A percentile compares a stretch with the other conserved stretches of the same genome.
phyloP scores from a whole-genome alignment of 306 rosid genomes.

The Gillenia trifoliata region DNA sequence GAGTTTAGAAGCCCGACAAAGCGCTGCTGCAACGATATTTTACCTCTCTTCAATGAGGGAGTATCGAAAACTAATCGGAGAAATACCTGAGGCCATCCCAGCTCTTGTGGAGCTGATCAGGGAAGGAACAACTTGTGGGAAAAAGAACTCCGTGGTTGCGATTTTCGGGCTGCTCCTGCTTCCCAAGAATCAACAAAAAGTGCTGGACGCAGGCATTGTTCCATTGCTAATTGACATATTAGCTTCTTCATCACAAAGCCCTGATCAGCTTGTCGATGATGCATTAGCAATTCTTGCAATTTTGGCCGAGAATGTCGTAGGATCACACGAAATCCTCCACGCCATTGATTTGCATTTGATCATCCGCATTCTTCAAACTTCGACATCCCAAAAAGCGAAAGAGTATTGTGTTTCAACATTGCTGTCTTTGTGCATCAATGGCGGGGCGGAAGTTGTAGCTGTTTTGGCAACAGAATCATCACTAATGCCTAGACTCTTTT shows the following conservation, averaged over 20 bases:
- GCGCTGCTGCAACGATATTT: conserved; percentile 62
- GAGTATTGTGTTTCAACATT: conserved; percentile 61
- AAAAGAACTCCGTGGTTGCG: conserved; percentile 70
- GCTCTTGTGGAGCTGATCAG: conserved; percentile 48
- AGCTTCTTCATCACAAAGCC: conserved; percentile 31
- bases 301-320: conserved; percentile 55
- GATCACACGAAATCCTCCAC: conserved; percentile 35
- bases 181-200: conserved; percentile 45
- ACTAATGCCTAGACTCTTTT: conserved; percentile 54
- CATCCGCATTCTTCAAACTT: conserved; percentile 25
- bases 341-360: conserved; percentile 30
- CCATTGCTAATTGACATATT: conserved; percentile 41
- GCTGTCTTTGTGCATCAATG: conserved; percentile 54
- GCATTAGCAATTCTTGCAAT: conserved; percentile 53
- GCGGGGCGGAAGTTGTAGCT: conserved; percentile 45
- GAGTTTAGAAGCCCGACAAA: conserved; percentile 49
- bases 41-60: conserved; percentile 59
- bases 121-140: conserved; percentile 60
- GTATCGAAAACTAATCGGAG: conserved; percentile 54
- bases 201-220: conserved; percentile 45
- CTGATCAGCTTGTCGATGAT: conserved; percentile 41
- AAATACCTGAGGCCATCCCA: conserved; percentile 40
- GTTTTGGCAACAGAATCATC: conserved; percentile 43
- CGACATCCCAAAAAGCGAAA: conserved; percentile 27
- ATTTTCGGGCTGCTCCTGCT: conserved; percentile 55